phyloP scores from a whole-genome alignment of 2,329 filamentous ascomycete genomes.

The Aspergillus bombycis region DNA sequence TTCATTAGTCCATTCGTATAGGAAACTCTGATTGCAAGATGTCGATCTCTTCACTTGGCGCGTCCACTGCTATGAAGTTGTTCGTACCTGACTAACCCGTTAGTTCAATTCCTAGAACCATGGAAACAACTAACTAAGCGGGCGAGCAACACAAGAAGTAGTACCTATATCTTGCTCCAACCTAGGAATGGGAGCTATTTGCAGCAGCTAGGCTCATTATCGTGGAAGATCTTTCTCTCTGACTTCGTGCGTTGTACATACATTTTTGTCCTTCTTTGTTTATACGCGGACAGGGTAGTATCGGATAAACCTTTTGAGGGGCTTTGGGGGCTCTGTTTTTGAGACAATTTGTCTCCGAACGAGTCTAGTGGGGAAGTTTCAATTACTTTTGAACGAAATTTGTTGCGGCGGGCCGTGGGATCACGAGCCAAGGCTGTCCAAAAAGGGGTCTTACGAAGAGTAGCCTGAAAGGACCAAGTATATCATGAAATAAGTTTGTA shows the following conservation, averaged over 20 bases:
- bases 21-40: slow-evolving; percentile 2
- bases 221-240: not conserved
- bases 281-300: not conserved
- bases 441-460: not conserved
- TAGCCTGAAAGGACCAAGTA: not conserved
- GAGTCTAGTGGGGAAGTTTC: not conserved
- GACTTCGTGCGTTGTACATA: not conserved
- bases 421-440: not conserved
- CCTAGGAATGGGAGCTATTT: not conserved
- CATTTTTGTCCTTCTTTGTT: not conserved
- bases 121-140: not conserved
- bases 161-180: not conserved
- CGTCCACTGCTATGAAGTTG: not conserved
- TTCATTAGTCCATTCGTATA: not conserved
- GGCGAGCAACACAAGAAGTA: not conserved
- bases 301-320: not conserved
- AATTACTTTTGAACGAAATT: not conserved
- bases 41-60: slow-evolving; percentile 1
- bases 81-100: not conserved
- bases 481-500: not conserved
- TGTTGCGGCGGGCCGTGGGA: not conserved
- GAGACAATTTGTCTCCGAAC: not conserved
- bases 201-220: not conserved
- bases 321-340: not conserved
- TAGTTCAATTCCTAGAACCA: not conserved